Conservation (phyloP, 352 stramenopile species). For the Globisporangium perplexum region DNA sequence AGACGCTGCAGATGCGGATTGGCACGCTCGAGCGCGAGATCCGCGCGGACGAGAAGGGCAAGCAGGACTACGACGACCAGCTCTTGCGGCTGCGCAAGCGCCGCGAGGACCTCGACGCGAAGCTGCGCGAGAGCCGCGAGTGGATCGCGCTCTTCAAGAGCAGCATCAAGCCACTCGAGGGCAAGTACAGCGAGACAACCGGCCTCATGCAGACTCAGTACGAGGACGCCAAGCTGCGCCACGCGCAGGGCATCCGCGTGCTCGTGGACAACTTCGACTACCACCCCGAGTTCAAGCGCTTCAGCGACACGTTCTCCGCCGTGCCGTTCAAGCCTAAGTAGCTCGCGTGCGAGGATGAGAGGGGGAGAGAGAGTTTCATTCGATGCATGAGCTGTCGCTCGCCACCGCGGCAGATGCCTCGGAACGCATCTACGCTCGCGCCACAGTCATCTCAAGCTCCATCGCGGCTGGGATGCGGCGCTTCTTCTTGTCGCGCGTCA, state of each 20-base stretch:
- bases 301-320: constrained; percentile 82
- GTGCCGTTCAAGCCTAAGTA: constrained; percentile 75
- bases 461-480: constrained; percentile 54
- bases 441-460: constrained; percentile 47
- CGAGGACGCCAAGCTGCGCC: constrained; percentile 79
- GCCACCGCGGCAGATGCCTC: background rate
- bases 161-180: constrained; percentile 66
- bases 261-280: constrained; percentile 89
- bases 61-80: constrained; percentile 74
- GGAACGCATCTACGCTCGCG: background rate
- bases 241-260: constrained; percentile 77
- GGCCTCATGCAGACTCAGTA: constrained; percentile 76
- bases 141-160: constrained; percentile 68
- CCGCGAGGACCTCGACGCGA: constrained; percentile 44
- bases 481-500: constrained; percentile 53
- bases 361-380: background rate
- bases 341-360: background rate
- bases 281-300: constrained; percentile 87
- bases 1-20: constrained; percentile 52
- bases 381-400: too few relatives aligned
- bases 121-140: constrained; percentile 42
- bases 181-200: constrained; percentile 70
- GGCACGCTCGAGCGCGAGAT: constrained; percentile 64
- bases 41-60: constrained; percentile 68
- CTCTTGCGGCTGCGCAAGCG: constrained; percentile 53